Percentiles rank a stretch among this genome's conserved stretches.
phyloP scores from a whole-genome alignment of 805 yeast species.

The Sugiyamaella lignohabitans region DNA sequence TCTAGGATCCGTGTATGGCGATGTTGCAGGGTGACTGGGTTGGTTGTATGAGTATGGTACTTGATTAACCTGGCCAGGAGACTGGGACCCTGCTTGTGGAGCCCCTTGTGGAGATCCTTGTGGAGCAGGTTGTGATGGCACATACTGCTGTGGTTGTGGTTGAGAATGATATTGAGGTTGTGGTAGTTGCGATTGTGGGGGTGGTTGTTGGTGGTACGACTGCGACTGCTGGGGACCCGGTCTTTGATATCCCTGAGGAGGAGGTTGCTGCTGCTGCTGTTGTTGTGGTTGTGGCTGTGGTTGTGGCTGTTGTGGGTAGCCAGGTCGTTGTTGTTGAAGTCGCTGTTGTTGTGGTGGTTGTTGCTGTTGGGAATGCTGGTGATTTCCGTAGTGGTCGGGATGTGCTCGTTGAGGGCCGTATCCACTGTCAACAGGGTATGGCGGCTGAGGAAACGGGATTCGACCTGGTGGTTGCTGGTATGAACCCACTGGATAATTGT shows the following conservation, averaged over 20 bases:
- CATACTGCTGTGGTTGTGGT: conserved; percentile 3
- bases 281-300: background rate
- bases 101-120: conserved; percentile 2
- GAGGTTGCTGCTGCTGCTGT: background rate
- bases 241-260: background rate
- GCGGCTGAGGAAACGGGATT: conserved; percentile 3
- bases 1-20: background rate
- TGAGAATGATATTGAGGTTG: background rate
- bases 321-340: background rate
- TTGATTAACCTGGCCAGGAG: background rate
- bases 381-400: background rate
- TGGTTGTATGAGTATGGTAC: too few species aligned
- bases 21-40: conserved; percentile 2
- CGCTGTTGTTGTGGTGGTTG: background rate
- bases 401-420: background rate
- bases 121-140: conserved; percentile 5
- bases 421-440: background rate
- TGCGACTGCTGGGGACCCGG: background rate
- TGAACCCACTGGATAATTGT: too few species aligned
- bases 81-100: background rate
- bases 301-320: background rate
- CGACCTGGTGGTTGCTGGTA: conserved; percentile 12
- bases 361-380: background rate
- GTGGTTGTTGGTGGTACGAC: background rate
- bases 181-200: background rate